Percentiles rank a stretch among this genome's conserved stretches.
phyloP scores from a whole-genome alignment of 805 yeast genomes.

The Candida ortonii region DNA sequence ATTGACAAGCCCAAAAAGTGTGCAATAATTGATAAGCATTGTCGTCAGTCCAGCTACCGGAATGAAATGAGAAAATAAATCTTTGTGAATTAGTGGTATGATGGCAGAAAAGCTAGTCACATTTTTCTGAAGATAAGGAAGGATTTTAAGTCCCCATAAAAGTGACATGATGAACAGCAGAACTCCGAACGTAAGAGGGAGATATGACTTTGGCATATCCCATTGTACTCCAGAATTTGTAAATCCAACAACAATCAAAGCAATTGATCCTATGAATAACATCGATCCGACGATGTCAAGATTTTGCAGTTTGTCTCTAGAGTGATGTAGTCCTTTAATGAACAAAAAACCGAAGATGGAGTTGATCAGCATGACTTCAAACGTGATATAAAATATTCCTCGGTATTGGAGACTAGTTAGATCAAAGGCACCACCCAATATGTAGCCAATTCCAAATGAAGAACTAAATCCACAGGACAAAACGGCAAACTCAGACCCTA shows the following conservation, averaged over 20 bases:
- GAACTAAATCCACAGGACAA: constrained; percentile 16
- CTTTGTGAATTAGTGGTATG: constrained; percentile 19
- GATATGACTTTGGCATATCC: constrained; percentile 40
- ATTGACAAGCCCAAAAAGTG: constrained; percentile 8
- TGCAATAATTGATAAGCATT: constrained; percentile 9
- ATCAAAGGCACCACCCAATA: constrained; percentile 45
- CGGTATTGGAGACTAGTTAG: constrained; percentile 37
- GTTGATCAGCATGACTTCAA: constrained; percentile 28
- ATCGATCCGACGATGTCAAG: constrained; percentile 37
- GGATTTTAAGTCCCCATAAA: constrained; percentile 10
- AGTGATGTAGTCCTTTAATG: constrained; percentile 28
- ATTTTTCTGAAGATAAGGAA: too few relatives aligned
- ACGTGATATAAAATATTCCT: constrained; percentile 37
- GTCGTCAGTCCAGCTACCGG: constrained; percentile 10
- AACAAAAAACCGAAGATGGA: constrained; percentile 21
- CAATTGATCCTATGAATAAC: constrained; percentile 33
- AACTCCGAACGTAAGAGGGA: constrained; percentile 39
- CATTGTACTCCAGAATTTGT: constrained; percentile 46
- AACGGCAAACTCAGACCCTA: constrained; percentile 28
- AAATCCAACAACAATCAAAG: constrained; percentile 42
- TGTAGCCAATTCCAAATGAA: constrained; percentile 38
- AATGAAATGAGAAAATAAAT: constrained; percentile 19
- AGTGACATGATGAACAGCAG: constrained; percentile 28
- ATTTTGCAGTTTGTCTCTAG: constrained; percentile 27
- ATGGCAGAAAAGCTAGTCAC: neutral